Evolutionary conservation across 129 eudicot genomes (phyloP).

Genomic region (Smallanthus sonchifolius): DNA sequence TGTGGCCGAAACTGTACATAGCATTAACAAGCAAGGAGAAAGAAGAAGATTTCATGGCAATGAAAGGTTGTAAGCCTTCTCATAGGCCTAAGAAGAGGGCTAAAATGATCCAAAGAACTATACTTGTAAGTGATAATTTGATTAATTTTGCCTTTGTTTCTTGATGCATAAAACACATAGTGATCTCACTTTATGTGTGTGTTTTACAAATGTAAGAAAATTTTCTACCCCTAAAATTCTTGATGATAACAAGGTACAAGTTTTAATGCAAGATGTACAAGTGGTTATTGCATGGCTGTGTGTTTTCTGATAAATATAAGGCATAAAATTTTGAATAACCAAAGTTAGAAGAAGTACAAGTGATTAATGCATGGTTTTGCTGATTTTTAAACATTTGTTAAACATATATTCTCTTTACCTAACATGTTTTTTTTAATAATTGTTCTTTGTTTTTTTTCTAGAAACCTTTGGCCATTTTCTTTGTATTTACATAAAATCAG

Average conservation of each 20-base stretch:
- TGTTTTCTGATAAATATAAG: neutral
- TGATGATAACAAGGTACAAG: neutral
- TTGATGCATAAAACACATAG: neutral
- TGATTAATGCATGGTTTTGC: neutral
- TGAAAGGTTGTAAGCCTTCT: conserved; percentile 76
- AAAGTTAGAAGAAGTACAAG: no score
- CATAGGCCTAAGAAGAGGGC: conserved; percentile 71
- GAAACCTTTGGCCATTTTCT: neutral
- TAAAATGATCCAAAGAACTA: conserved; percentile 53
- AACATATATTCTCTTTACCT: neutral
- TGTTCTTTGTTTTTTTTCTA: neutral
- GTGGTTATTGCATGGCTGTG: neutral
- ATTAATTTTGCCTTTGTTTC: neutral
- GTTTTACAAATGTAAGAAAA: neutral
- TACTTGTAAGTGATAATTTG: conserved; percentile 42
- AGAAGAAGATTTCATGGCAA: conserved; percentile 71
- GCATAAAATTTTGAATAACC: neutral
- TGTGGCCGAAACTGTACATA: conserved; percentile 55
- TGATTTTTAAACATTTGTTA: neutral
- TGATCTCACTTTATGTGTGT: conserved; percentile 12
- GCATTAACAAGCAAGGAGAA: conserved; percentile 62
- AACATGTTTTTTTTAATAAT: neutral
- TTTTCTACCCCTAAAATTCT: neutral
- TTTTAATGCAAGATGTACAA: conserved; percentile 14
- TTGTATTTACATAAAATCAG: neutral